Percentiles rank a stretch among this genome's conserved stretches.
These are phyloP conservation scores for Syncephalastrum racemosum DNA, from an alignment of 371 early-diverging fungal species.

Conservation along the genomic window DNA sequence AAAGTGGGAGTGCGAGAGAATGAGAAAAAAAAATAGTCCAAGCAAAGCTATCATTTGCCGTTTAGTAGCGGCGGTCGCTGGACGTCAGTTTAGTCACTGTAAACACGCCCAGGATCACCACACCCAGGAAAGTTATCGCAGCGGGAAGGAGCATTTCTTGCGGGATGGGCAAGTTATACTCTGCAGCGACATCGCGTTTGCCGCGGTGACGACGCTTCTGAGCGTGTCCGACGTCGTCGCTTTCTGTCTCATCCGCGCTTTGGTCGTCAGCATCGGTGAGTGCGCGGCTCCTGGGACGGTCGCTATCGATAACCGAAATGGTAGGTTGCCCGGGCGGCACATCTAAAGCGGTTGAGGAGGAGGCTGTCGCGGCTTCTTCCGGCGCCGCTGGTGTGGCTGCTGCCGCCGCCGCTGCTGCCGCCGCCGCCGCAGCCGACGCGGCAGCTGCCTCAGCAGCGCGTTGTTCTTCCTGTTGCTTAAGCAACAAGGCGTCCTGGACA, in stretches of 20 bases:
- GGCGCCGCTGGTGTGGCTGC: constrained; percentile 7
- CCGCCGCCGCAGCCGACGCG: not conserved
- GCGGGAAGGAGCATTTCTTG: constrained; percentile 61
- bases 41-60: not conserved
- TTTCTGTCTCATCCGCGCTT: not conserved
- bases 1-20: not conserved
- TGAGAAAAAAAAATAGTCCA: not conserved
- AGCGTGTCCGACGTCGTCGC: constrained; percentile 5
- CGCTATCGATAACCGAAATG: not conserved
- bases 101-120: constrained; percentile 62
- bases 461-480: constrained; percentile 7
- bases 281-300: not conserved
- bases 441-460: not conserved
- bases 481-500: constrained; percentile 45
- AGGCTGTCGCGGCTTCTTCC: constrained; percentile 3
- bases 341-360: not conserved
- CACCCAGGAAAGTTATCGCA: constrained; percentile 58
- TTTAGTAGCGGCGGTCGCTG: constrained; percentile 15
- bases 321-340: constrained; percentile 14
- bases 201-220: constrained; percentile 10
- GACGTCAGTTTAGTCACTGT: constrained; percentile 28
- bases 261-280: constrained; percentile 10
- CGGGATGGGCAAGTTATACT: constrained; percentile 37
- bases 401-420: not conserved
- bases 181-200: constrained; percentile 20